Percentiles rank a stretch among this genome's conserved stretches.
Conservation (phyloP, 164 flowering plant species). For the Vitis vinifera region DNA sequence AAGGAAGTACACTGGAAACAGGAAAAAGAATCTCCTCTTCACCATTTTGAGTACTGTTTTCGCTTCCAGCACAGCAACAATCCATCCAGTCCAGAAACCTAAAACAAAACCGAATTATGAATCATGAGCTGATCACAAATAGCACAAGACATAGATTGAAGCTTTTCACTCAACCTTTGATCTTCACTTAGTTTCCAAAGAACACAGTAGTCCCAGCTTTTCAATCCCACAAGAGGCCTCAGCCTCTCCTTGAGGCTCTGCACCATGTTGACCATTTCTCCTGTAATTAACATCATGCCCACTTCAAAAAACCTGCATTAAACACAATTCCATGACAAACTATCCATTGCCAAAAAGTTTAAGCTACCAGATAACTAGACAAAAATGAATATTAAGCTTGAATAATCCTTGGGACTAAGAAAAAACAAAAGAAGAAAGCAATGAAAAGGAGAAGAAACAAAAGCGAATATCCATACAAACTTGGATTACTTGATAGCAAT, state of each 20-base stretch:
- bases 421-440: slow-evolving; percentile 3
- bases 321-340: not conserved
- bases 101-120: not conserved
- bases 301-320: too few relatives aligned
- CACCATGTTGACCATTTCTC: slow-evolving; percentile 24
- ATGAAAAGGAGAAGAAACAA: slow-evolving; percentile 1
- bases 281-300: slow-evolving; percentile 8
- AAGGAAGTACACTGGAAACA: slow-evolving; percentile 37
- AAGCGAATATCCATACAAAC: slow-evolving; percentile 19
- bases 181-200: slow-evolving; percentile 74
- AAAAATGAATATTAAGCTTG: not conserved
- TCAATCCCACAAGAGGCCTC: slow-evolving; percentile 57
- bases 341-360: too few relatives aligned
- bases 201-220: slow-evolving; percentile 79
- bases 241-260: slow-evolving; percentile 59
- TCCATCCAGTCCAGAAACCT: slow-evolving; percentile 71
- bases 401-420: not conserved
- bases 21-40: slow-evolving; percentile 51
- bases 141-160: not conserved
- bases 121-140: not conserved
- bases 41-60: slow-evolving; percentile 19
- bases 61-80: slow-evolving; percentile 78
- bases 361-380: too few relatives aligned
- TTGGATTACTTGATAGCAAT: slow-evolving; percentile 13
- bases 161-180: slow-evolving; percentile 50